These are phyloP conservation scores for Firmiana major DNA, from an alignment of 345 rosid genomes.

Conservation along the genomic window DNA sequence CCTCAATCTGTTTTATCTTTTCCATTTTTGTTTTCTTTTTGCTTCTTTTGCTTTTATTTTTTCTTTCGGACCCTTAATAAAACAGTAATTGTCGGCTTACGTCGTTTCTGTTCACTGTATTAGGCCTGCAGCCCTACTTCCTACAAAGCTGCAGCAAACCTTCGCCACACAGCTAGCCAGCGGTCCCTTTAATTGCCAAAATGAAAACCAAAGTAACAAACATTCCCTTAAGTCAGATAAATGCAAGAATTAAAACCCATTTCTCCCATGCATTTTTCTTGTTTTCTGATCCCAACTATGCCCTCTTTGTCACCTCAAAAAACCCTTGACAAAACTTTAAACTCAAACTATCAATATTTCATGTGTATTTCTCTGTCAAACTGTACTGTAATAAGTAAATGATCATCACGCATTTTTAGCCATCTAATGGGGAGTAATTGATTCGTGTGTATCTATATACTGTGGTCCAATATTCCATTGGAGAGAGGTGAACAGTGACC, in stretches of 20 bases:
- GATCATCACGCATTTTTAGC: neutral
- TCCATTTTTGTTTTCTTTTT: neutral
- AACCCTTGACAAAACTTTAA: neutral
- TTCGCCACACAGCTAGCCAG: neutral
- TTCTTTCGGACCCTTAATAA: neutral
- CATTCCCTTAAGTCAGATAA: conserved; percentile 8
- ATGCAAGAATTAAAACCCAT: neutral
- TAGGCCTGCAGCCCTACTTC: conserved; percentile 10
- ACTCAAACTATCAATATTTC: neutral
- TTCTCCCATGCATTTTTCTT: neutral
- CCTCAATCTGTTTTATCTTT: neutral
- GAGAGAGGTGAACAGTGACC: neutral
- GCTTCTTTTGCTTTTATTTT: neutral
- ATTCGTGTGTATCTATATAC: neutral
- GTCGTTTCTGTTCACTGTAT: conserved; percentile 7
- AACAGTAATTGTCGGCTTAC: neutral
- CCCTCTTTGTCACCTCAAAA: neutral
- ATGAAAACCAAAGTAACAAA: neutral
- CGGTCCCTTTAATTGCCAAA: neutral
- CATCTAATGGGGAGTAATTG: neutral
- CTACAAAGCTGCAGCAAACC: neutral
- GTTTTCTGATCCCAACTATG: neutral
- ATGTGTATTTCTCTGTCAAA: conserved; percentile 12
- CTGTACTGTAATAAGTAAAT: neutral
- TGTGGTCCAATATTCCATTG: neutral